phyloP scores from a whole-genome alignment of 441 rosid genomes.

The Populus hybrid region DNA sequence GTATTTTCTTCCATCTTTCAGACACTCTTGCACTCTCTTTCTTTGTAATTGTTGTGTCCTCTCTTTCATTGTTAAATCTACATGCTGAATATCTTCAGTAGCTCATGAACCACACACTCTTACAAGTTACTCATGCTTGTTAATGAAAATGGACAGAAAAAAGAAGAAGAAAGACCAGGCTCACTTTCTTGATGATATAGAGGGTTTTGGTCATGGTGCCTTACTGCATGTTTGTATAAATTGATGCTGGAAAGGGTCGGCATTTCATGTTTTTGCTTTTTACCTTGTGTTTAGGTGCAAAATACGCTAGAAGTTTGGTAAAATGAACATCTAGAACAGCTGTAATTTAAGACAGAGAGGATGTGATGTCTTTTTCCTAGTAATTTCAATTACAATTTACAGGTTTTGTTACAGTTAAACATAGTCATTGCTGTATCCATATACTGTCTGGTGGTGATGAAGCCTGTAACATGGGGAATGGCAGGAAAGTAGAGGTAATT shows the following conservation, averaged over 20 bases:
- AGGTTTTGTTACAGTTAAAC: not conserved
- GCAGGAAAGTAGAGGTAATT: not conserved
- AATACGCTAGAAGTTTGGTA: not conserved
- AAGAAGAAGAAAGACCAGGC: not conserved
- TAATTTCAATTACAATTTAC: too few species aligned
- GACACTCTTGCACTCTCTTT: not conserved
- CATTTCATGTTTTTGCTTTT: not conserved
- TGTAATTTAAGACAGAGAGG: not conserved
- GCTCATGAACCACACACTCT: constrained; percentile 31
- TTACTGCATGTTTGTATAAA: not conserved
- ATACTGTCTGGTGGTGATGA: not conserved
- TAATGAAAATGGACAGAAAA: constrained; percentile 8
- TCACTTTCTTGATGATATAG: not conserved
- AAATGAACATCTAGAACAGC: not conserved
- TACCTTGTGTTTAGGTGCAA: not conserved
- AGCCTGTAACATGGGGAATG: not conserved
- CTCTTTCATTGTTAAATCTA: constrained; percentile 10
- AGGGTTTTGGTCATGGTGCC: constrained; percentile 4
- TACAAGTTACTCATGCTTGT: constrained; percentile 12
- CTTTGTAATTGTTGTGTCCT: constrained; percentile 18
- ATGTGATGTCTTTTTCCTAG: not conserved
- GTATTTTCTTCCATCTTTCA: constrained; percentile 22
- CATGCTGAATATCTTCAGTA: constrained; percentile 14
- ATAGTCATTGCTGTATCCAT: not conserved
- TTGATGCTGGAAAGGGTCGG: not conserved